A percentile compares a stretch with the other conserved stretches of the same genome.
Conservation (phyloP, 2,329 filamentous ascomycete genomes). For the Aspergillus neotritici region DNA sequence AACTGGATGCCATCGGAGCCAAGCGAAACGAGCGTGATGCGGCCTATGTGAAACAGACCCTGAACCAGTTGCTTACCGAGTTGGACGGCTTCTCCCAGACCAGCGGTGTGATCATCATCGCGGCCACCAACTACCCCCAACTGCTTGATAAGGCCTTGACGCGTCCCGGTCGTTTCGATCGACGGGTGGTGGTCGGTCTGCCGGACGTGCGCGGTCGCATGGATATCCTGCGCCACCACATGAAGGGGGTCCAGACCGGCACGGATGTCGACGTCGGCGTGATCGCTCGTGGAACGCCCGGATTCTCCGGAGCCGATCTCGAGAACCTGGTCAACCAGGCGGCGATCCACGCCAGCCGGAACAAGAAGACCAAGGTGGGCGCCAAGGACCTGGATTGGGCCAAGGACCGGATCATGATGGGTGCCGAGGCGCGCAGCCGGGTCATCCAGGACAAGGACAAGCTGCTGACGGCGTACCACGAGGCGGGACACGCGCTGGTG, state of each 20-base stretch:
- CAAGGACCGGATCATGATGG: constrained; percentile 97
- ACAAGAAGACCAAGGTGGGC: constrained; percentile 68
- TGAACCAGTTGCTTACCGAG: constrained; percentile 95
- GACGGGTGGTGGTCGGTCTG: constrained; percentile 79
- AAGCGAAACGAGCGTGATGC: constrained; percentile 90
- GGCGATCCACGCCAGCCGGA: constrained; percentile 86
- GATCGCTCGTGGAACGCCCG: constrained; percentile 80
- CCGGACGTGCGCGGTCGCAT: constrained; percentile 91
- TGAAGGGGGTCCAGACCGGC: constrained; percentile 79
- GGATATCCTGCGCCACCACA: constrained; percentile 87
- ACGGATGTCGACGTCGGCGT: constrained; percentile 75
- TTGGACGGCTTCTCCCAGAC: constrained; percentile 95
- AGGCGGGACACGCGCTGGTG: constrained; percentile 91
- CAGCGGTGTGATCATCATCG: constrained; percentile 90
- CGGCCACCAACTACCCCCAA: constrained; percentile 92
- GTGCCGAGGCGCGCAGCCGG: constrained; percentile 82
- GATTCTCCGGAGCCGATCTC: constrained; percentile 89
- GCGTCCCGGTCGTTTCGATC: constrained; percentile 90
- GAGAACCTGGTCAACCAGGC: constrained; percentile 97
- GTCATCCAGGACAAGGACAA: constrained; percentile 92
- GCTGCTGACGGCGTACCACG: constrained; percentile 90
- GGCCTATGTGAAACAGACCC: constrained; percentile 91
- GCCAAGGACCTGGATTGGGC: constrained; percentile 91
- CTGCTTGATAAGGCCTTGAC: constrained; percentile 91
- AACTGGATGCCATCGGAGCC: constrained; percentile 88